Percentiles rank a stretch among this genome's conserved stretches.
Conservation (phyloP, 192 early-diverging fungal genomes). For the Tieghemiomyces parasiticus region DNA sequence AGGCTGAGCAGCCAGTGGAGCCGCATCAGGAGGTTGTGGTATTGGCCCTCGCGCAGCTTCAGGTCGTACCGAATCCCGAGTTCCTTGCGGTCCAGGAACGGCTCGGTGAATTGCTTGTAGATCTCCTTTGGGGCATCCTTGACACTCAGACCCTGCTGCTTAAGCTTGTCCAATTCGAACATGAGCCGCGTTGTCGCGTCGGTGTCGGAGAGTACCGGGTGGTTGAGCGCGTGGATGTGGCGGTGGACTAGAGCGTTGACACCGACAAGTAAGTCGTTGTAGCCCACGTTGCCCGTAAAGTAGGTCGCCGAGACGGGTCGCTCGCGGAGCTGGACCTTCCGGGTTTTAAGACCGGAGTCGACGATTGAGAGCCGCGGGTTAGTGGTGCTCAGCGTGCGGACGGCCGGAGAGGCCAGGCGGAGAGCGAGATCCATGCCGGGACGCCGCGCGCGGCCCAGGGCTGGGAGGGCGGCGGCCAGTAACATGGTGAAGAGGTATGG, state of each 20-base stretch:
- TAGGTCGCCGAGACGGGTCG: slow-evolving; percentile 61
- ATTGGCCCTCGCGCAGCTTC: slow-evolving; percentile 19
- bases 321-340: slow-evolving; percentile 15
- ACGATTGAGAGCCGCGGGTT: too few species aligned
- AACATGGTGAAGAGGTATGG: too few species aligned
- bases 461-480: too few species aligned
- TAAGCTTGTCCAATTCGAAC: slow-evolving; percentile 14
- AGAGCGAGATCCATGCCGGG: too few species aligned
- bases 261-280: slow-evolving; percentile 55
- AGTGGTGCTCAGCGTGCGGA: too few species aligned
- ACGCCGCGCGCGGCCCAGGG: too few species aligned
- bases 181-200: slow-evolving; percentile 13
- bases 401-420: too few species aligned
- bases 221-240: slow-evolving; percentile 13
- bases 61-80: slow-evolving; percentile 14
- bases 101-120: slow-evolving; percentile 8
- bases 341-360: too few species aligned
- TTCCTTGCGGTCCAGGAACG: slow-evolving; percentile 12
- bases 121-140: slow-evolving; percentile 6
- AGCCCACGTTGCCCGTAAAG: slow-evolving; percentile 75
- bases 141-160: not conserved
- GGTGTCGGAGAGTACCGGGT: slow-evolving; percentile 10
- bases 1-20: slow-evolving; percentile 14
- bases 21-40: slow-evolving; percentile 10
- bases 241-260: slow-evolving; percentile 39